Conservation (phyloP, 2,329 filamentous ascomycete genomes). For the Penicillium sp. region DNA sequence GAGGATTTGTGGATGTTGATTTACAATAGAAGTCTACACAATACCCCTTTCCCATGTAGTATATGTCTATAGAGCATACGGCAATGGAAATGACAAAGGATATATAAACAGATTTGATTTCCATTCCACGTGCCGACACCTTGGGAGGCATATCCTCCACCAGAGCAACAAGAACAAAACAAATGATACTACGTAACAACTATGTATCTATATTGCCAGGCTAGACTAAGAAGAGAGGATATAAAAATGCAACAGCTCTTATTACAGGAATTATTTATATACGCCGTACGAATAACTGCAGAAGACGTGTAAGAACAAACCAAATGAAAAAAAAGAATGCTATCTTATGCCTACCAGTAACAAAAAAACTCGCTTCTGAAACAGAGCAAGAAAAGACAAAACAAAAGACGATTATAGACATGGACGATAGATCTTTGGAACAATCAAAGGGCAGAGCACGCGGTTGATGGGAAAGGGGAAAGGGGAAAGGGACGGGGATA, state of each 20-base stretch:
- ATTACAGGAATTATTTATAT: conserved; percentile 14
- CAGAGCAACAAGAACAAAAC: not conserved
- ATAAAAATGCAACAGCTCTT: conserved; percentile 3
- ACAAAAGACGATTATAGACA: conserved; percentile 28
- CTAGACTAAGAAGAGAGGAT: not conserved
- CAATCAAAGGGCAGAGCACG: conserved; percentile 19
- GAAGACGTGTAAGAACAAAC: conserved; percentile 7
- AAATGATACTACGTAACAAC: not conserved
- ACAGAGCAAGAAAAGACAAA: conserved; percentile 23
- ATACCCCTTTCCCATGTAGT: not conserved
- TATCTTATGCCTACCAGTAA: conserved; percentile 28
- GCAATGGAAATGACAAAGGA: not conserved
- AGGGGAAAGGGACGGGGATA: conserved; percentile 14
- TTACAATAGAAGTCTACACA: not conserved
- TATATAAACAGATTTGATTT: not conserved
- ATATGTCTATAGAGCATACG: not conserved
- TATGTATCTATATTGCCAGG: not conserved
- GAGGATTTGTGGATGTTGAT: not conserved
- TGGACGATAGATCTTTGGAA: conserved; percentile 26
- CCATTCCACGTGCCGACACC: not conserved
- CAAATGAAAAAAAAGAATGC: conserved; percentile 19
- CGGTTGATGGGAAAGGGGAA: conserved; percentile 10
- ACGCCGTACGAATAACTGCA: conserved; percentile 16
- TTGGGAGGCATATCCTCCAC: not conserved
- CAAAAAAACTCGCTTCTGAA: conserved; percentile 28